These are phyloP conservation scores for Suhomyces pyralidae DNA, from an alignment of 805 yeast genomes.

Conservation along the genomic window DNA sequence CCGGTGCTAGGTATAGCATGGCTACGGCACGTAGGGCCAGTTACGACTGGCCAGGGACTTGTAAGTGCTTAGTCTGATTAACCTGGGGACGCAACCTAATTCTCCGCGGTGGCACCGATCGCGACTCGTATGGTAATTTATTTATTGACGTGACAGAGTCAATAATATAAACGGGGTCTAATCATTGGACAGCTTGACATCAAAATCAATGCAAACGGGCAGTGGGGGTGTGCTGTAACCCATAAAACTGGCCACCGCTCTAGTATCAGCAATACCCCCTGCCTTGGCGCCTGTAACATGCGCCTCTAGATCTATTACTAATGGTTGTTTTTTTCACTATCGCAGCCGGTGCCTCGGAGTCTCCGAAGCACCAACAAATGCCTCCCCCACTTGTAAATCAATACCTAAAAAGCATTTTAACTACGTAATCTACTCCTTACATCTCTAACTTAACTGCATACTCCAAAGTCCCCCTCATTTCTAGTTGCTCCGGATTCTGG, in stretches of 20 bases:
- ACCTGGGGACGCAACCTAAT: no score
- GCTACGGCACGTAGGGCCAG: not conserved
- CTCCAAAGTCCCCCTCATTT: not conserved
- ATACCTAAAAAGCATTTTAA: not conserved
- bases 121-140: not conserved
- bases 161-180: not conserved
- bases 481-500: not conserved
- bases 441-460: not conserved
- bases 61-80: not conserved
- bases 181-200: not conserved
- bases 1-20: not conserved
- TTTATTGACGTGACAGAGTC: not conserved
- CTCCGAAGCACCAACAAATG: not conserved
- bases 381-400: not conserved
- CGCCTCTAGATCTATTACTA: not conserved
- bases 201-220: not conserved
- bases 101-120: not conserved
- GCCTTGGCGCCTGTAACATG: not conserved
- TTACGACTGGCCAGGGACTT: not conserved
- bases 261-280: not conserved
- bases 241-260: not conserved
- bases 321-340: not conserved
- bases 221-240: not conserved
- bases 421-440: not conserved
- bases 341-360: not conserved